Evolutionary conservation across 495 filamentous ascomycete genomes (phyloP).

Genomic region (Xylona heveae): DNA sequence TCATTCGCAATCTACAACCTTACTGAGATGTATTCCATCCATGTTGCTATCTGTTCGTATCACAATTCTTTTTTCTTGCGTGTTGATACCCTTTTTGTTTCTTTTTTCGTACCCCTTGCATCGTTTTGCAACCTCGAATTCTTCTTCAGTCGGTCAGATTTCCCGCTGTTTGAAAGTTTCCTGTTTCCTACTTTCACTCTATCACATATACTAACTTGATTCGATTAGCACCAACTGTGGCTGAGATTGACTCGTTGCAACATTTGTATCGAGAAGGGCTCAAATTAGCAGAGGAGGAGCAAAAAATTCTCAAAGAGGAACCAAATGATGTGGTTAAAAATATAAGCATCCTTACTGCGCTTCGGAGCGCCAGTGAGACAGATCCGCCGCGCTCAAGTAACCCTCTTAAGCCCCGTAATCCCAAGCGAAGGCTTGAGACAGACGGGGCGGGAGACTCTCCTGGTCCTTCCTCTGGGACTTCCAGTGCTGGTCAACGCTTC

Average conservation of each 20-base stretch:
- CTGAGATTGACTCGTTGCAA: conserved; percentile 25
- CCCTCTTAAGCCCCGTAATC: conserved; percentile 31
- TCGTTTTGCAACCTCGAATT: neutral
- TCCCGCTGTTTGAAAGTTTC: neutral
- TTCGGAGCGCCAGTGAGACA: conserved; percentile 32
- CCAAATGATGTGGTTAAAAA: conserved; percentile 36
- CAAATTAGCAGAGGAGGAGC: conserved; percentile 39
- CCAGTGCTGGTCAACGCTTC: conserved; percentile 17
- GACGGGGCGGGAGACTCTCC: conserved; percentile 51
- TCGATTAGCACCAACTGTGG: conserved; percentile 8
- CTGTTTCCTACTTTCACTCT: too few relatives aligned
- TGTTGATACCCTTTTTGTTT: conserved; percentile 1
- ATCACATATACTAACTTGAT: conserved; percentile 1
- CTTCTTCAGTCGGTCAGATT: neutral
- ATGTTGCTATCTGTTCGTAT: too few relatives aligned
- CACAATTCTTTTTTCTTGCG: too few relatives aligned
- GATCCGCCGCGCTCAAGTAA: conserved; percentile 28
- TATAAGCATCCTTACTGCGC: conserved; percentile 35
- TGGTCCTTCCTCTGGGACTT: conserved; percentile 31
- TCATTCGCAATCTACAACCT: too few relatives aligned
- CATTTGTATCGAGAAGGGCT: conserved; percentile 38
- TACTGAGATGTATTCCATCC: too few relatives aligned
- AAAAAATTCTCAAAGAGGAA: conserved; percentile 33
- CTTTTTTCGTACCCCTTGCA: neutral
- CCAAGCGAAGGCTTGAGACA: conserved; percentile 42